Evolutionary conservation across 2,329 filamentous ascomycete species (phyloP).

Genomic region (Apiospora malaysiana): DNA sequence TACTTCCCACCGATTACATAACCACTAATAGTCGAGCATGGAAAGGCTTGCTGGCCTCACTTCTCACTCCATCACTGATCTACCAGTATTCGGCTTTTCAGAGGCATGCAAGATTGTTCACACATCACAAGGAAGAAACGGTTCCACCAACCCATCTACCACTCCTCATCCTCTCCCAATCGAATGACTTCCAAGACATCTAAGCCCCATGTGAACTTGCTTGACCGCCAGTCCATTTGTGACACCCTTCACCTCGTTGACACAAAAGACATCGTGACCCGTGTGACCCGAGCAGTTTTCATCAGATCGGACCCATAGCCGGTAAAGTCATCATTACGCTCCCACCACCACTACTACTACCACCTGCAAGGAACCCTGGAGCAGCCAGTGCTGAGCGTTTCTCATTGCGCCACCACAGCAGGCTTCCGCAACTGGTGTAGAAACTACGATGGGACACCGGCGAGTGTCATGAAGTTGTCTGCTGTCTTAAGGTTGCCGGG

Average conservation of each 20-base stretch:
- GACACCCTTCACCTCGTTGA: constrained; percentile 15
- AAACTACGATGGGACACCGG: constrained; percentile 25
- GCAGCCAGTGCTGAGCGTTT: neutral
- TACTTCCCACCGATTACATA: too few relatives aligned
- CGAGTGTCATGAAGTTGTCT: constrained; percentile 45
- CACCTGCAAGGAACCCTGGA: neutral
- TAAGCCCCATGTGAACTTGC: too few relatives aligned
- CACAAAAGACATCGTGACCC: constrained; percentile 4
- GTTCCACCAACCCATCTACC: too few relatives aligned
- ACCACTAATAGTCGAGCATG: too few relatives aligned
- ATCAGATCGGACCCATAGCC: constrained; percentile 21
- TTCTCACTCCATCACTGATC: too few relatives aligned
- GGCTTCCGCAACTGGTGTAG: neutral
- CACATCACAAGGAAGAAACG: too few relatives aligned
- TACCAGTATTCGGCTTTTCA: too few relatives aligned
- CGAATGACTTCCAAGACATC: too few relatives aligned
- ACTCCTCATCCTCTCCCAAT: too few relatives aligned
- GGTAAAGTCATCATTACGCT: neutral
- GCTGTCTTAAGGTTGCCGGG: neutral
- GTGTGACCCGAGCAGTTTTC: constrained; percentile 11
- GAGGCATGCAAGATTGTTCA: too few relatives aligned
- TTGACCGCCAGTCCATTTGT: neutral
- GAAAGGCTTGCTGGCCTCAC: too few relatives aligned
- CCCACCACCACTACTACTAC: constrained; percentile 23
- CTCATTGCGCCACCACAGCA: neutral